phyloP scores from a whole-genome alignment of 2,329 filamentous ascomycete genomes.

The Cercospora nicotianae region DNA sequence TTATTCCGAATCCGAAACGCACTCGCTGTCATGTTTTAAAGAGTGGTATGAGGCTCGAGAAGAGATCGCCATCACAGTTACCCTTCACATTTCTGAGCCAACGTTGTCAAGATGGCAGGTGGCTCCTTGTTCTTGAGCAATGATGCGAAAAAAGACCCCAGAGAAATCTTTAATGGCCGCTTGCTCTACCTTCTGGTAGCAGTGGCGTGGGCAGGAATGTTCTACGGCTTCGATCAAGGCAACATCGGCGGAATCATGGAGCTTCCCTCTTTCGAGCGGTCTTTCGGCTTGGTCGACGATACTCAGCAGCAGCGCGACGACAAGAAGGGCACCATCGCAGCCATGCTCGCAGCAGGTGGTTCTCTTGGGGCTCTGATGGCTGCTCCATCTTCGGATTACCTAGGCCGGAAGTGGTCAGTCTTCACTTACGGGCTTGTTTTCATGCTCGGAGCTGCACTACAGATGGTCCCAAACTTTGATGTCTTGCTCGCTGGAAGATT shows the following conservation, averaged over 20 bases:
- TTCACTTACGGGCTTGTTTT: not conserved
- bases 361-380: not conserved
- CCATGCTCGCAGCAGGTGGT: not conserved
- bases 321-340: slow-evolving; percentile 3
- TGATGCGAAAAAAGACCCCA: not conserved
- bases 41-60: not conserved
- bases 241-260: slow-evolving; percentile 3
- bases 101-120: not conserved
- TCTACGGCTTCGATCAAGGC: slow-evolving; percentile 2
- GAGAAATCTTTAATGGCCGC: not conserved
- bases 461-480: not conserved
- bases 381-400: not conserved
- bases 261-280: not conserved
- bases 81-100: not conserved
- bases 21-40: not conserved
- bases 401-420: not conserved
- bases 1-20: not conserved
- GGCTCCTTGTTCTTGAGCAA: not conserved
- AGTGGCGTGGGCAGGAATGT: not conserved
- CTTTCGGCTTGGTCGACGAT: not conserved
- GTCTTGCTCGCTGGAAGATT: slow-evolving; percentile 1
- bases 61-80: not conserved
- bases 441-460: not conserved
- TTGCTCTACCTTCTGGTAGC: not conserved
- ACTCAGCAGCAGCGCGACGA: not conserved